These are phyloP conservation scores for Mychonastes homosphaera DNA, from an alignment of 139 green algal genomes.

Conservation along the genomic window DNA sequence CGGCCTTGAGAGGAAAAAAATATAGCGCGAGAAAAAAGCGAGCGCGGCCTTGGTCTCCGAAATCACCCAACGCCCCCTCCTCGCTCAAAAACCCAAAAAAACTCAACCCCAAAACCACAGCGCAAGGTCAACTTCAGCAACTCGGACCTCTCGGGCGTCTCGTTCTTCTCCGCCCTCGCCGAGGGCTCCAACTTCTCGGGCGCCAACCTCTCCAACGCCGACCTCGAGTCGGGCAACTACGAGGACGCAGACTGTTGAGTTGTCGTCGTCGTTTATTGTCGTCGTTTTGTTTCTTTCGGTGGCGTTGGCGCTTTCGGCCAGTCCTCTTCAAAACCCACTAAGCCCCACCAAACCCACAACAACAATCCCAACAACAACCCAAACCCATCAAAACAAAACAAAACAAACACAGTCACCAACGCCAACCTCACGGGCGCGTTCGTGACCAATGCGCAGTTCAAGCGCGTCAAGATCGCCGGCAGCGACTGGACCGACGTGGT, in stretches of 20 bases:
- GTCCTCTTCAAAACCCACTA: too few relatives aligned
- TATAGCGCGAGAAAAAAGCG: too few relatives aligned
- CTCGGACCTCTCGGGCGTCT: conserved; percentile 40
- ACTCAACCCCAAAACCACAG: neutral
- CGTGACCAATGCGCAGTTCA: conserved; percentile 61
- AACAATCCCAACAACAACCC: too few relatives aligned
- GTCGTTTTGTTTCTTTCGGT: neutral
- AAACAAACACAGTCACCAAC: too few relatives aligned
- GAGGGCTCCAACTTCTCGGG: conserved; percentile 55
- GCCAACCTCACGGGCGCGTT: conserved; percentile 62
- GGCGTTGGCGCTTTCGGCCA: too few relatives aligned
- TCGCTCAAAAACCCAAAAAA: neutral
- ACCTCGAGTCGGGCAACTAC: conserved; percentile 60
- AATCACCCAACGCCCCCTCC: neutral
- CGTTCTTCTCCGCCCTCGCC: conserved; percentile 31
- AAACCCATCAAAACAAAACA: too few relatives aligned
- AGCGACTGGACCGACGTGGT: conserved; percentile 49
- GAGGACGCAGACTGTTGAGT: conserved; percentile 33
- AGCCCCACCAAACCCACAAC: too few relatives aligned
- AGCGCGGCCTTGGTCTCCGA: too few relatives aligned
- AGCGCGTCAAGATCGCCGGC: conserved; percentile 27
- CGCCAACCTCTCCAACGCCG: conserved; percentile 52
- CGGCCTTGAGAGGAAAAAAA: too few relatives aligned
- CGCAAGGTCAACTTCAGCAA: neutral
- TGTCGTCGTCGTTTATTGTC: neutral